Base-by-base conservation (phyloP, 2,329 filamentous ascomycete species). In the Fusarium nematophilum region DNA sequence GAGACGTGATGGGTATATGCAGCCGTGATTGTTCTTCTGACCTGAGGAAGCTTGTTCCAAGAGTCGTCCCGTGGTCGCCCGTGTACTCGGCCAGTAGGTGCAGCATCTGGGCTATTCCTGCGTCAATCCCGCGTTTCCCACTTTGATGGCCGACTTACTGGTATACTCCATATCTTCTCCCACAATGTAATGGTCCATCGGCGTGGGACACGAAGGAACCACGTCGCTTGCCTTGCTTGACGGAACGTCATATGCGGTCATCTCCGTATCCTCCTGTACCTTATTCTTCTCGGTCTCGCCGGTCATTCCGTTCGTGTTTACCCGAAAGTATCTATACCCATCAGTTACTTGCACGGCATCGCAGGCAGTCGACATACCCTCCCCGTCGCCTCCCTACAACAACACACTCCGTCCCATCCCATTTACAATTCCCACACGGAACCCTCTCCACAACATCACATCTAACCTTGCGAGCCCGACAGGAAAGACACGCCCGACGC, bases 361-460 rank as follows among this genome's bases (percentile, higher is more conserved):
- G 75, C 90, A 92, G 70, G 70, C 54, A 8, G 33, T 26, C 27
- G 34, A 34, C 17, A 30, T 29, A 39, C 39, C 15, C 26, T 17
- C 47, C 37, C 2, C 38, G 37, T 2, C 33, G 48, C 29, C 34
- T 36, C 2, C 9, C 13, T 15, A 45, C 37, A 8, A 59, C 31
- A 29, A 56, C 27, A 29, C 49, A 54, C 62, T 90, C 87, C 46
- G 91, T 88, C 70, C 90, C 87, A 74, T 92, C 89, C 78, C 90
- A 85, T 61, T 90, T 83, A 78, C 92, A 96, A 75, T 96, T 96
- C 40, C 90, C 92, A 75, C 92, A 96, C 1, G 92, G 92, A 31
- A 88, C 89, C 38, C 90, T 88, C 74, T 96, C 92, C 56, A 94
- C 91, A 53, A 96, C 93, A 79, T 97, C 93, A 79, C 93, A 97